These are phyloP conservation scores for Furcasterigmium furcatum DNA, from an alignment of 2,329 filamentous ascomycete species.

Conservation along the genomic window DNA sequence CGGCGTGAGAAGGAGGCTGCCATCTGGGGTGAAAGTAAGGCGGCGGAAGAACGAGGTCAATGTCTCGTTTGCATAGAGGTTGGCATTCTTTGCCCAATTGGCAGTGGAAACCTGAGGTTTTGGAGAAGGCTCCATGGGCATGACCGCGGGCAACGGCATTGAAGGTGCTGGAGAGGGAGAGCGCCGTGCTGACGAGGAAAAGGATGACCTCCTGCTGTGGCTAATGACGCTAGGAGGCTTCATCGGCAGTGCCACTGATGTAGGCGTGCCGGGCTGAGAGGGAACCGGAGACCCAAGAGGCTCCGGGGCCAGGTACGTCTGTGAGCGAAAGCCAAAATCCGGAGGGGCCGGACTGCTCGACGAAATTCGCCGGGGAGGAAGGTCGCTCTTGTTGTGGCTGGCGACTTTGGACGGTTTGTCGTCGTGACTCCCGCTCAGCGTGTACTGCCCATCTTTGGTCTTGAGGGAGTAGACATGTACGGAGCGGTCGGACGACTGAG, in stretches of 20 bases:
- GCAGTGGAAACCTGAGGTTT: constrained; percentile 62
- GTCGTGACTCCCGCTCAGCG: constrained; percentile 59
- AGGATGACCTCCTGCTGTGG: constrained; percentile 66
- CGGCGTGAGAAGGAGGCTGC: constrained; percentile 88
- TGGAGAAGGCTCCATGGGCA: constrained; percentile 88
- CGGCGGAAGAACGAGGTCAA: constrained; percentile 95
- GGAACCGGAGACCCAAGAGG: constrained; percentile 77
- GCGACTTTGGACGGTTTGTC: constrained; percentile 74
- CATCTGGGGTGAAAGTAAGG: constrained; percentile 91
- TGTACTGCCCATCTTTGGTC: constrained; percentile 95
- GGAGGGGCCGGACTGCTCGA: constrained; percentile 90
- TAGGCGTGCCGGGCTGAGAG: constrained; percentile 91
- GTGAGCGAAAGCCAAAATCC: constrained; percentile 67
- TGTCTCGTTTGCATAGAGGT: constrained; percentile 93
- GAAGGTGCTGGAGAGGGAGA: constrained; percentile 93
- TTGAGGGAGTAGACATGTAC: constrained; percentile 96
- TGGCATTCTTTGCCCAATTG: constrained; percentile 75
- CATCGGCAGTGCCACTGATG: constrained; percentile 85
- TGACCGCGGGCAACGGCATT: constrained; percentile 89
- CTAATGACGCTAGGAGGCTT: constrained; percentile 84
- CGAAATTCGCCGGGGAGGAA: constrained; percentile 86
- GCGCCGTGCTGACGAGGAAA: constrained; percentile 67
- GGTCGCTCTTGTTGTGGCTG: constrained; percentile 76
- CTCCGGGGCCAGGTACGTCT: constrained; percentile 48
- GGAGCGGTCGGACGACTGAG: constrained; percentile 95